Evolutionary conservation across 352 stramenopile genomes (phyloP).

Genomic region (Phytophthora brassicae): DNA sequence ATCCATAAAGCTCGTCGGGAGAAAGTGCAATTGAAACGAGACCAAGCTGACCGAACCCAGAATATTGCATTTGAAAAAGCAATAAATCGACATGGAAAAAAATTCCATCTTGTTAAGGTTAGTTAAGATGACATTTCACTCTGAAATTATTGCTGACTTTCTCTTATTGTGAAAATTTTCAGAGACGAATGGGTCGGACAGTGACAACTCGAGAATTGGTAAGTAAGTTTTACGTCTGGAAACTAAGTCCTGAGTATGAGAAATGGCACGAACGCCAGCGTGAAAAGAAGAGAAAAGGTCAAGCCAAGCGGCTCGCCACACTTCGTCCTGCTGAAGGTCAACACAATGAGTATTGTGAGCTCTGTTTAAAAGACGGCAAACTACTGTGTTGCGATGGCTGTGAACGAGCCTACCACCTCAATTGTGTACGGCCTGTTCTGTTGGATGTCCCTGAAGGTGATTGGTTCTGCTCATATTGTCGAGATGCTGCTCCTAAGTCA

Average conservation of each 20-base stretch:
- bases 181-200: constrained; percentile 48
- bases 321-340: constrained; percentile 41
- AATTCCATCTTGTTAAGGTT: constrained; percentile 70
- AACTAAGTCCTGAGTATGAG: constrained; percentile 49
- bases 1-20: constrained; percentile 42
- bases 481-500: constrained; percentile 3
- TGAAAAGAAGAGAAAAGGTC: constrained; percentile 50
- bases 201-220: constrained; percentile 49
- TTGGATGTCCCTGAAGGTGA: constrained; percentile 65
- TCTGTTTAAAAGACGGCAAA: constrained; percentile 69
- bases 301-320: constrained; percentile 43
- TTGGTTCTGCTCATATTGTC: constrained; percentile 68
- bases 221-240: constrained; percentile 72
- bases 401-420: constrained; percentile 74
- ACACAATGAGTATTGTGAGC: constrained; percentile 72
- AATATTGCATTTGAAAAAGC: constrained; percentile 45
- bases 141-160: background rate
- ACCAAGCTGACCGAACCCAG: constrained; percentile 37
- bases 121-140: background rate
- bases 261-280: constrained; percentile 50
- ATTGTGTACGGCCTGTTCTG: constrained; percentile 70
- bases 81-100: constrained; percentile 56
- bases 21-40: constrained; percentile 29
- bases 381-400: constrained; percentile 78
- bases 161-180: background rate